Conservation (phyloP, 78 protist species). For the Dictyostelium brefeldianum region DNA sequence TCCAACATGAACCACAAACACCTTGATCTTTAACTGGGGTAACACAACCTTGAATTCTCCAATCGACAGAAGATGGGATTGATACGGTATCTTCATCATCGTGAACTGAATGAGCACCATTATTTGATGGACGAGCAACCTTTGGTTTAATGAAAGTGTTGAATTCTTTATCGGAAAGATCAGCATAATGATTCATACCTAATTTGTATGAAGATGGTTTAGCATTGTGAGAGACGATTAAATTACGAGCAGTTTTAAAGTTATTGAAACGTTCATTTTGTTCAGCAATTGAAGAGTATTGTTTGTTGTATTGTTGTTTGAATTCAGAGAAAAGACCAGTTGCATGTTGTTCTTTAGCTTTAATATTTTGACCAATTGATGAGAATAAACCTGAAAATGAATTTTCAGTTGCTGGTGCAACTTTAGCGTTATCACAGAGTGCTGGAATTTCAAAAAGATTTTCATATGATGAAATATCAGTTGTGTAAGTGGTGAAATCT, state of each 20-base stretch:
- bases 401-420: not conserved
- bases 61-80: constrained; percentile 80
- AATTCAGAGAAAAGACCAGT: constrained; percentile 27
- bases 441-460: constrained; percentile 33
- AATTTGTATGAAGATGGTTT: constrained; percentile 42
- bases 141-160: constrained; percentile 54
- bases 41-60: constrained; percentile 86
- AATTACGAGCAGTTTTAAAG: constrained; percentile 76
- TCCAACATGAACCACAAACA: constrained; percentile 92
- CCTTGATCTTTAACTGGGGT: constrained; percentile 94
- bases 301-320: constrained; percentile 37
- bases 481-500: constrained; percentile 39
- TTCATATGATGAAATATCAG: constrained; percentile 38
- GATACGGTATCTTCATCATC: constrained; percentile 26
- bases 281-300: constrained; percentile 30
- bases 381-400: constrained; percentile 11
- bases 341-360: not conserved
- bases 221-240: constrained; percentile 71
- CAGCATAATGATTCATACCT: constrained; percentile 89
- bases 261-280: constrained; percentile 34
- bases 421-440: constrained; percentile 2
- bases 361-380: not conserved
- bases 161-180: constrained; percentile 87
- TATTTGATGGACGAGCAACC: constrained; percentile 25
- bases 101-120: constrained; percentile 68